Evolutionary conservation across 257 asterid genomes (phyloP).

Genomic region (Fraxinus cuspidata): DNA sequence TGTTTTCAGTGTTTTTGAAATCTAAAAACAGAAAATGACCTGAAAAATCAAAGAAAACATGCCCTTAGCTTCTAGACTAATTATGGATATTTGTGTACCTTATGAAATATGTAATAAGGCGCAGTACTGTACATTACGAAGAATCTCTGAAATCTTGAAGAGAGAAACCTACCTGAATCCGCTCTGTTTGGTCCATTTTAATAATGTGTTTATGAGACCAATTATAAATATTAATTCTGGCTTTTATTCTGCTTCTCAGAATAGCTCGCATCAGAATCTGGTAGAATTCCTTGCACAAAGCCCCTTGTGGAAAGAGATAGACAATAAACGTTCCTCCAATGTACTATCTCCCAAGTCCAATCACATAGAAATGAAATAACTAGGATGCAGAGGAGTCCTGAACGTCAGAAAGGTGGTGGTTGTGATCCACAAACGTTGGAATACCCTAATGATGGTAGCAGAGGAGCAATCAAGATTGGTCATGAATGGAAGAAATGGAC

Average conservation of each 20-base stretch:
- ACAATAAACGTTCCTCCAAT: slow-evolving; percentile 26
- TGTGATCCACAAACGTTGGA: slow-evolving; percentile 28
- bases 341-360: slow-evolving; percentile 41
- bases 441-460: slow-evolving; percentile 36
- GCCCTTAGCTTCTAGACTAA: background rate
- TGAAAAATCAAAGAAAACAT: too few species aligned
- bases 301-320: slow-evolving; percentile 41
- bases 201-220: slow-evolving; percentile 15
- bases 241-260: slow-evolving; percentile 26
- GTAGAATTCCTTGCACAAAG: slow-evolving; percentile 42
- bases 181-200: slow-evolving; percentile 12
- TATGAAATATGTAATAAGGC: slow-evolving; percentile 7
- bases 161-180: slow-evolving; percentile 10
- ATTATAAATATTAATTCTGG: slow-evolving; percentile 11
- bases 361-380: slow-evolving; percentile 35
- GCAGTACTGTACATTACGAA: slow-evolving; percentile 7
- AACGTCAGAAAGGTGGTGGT: slow-evolving; percentile 52
- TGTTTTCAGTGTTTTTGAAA: too few species aligned
- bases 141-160: slow-evolving; percentile 6
- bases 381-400: slow-evolving; percentile 52
- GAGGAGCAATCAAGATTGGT: slow-evolving; percentile 28
- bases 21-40: too few species aligned
- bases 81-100: slow-evolving; percentile 20
- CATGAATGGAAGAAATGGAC: slow-evolving; percentile 54
- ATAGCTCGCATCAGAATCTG: slow-evolving; percentile 44